These are phyloP conservation scores for Akebia trifoliata DNA, from an alignment of 164 flowering plant genomes.

Conservation along the genomic window DNA sequence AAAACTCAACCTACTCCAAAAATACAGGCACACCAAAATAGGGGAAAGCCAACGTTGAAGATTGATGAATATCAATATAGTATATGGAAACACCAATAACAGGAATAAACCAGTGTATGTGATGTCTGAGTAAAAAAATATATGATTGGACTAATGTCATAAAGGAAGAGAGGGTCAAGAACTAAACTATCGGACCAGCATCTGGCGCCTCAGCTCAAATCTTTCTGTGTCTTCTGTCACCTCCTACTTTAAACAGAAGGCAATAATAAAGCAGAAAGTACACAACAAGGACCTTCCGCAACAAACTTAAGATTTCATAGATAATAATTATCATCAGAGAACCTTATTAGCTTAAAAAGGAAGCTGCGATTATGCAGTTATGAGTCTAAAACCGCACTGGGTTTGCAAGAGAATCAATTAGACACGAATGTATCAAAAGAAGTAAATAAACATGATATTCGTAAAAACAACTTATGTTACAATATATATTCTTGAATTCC, in stretches of 20 bases:
- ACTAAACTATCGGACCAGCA: background rate
- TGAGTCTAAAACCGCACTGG: too few relatives aligned
- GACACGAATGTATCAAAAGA: too few relatives aligned
- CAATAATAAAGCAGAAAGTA: background rate
- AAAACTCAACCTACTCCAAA: background rate
- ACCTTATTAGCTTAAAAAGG: background rate
- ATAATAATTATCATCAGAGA: background rate
- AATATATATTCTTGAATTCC: too few relatives aligned
- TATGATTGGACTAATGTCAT: too few relatives aligned
- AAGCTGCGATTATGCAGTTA: background rate
- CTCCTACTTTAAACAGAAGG: background rate
- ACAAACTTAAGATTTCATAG: background rate
- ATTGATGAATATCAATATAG: too few relatives aligned
- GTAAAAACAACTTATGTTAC: too few relatives aligned
- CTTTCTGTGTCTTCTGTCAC: background rate
- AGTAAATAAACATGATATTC: too few relatives aligned
- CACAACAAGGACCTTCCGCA: background rate
- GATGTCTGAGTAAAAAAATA: too few relatives aligned
- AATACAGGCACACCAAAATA: background rate
- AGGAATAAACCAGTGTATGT: too few relatives aligned
- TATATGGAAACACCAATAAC: too few relatives aligned
- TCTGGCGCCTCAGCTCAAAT: background rate
- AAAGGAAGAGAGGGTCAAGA: too few relatives aligned
- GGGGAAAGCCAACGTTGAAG: background rate
- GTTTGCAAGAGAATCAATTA: too few relatives aligned